Base-by-base conservation (phyloP, 805 yeast species). In the Kuraishia floccosa region DNA sequence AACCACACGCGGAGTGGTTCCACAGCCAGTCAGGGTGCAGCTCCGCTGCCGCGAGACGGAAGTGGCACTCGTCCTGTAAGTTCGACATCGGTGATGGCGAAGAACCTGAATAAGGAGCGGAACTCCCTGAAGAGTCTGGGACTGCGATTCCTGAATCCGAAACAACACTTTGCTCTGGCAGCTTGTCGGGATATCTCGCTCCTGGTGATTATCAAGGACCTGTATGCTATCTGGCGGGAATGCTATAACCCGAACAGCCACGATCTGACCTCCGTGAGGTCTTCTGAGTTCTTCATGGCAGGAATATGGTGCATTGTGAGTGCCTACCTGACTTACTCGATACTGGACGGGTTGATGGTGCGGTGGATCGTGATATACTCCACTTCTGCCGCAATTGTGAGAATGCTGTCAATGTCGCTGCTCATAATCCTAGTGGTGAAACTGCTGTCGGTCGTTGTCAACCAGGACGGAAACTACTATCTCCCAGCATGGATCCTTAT, bases 221-320 rank as follows among this genome's bases (percentile, higher is more conserved):
- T 47, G 28, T 38, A 42, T 24, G 35, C 37, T 17, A 40, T 52
- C 24, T 39, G 52, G 46, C 34, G 33, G 17, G 43, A 44, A 16
- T 52, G 52, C 48, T 46, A 50, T 28, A 13, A 27, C 15, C 41
- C 40, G 14, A 25, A 8, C 16, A 23, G 14, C 5, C 17, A 5
- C 17, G 17, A 15, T 5, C 47, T 74, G 15, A 72, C 80, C 1
- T 52, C 68, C 1, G 86, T 83, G 1, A 58, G 86, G 24, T 68
- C 84, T 1, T 73, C 87, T 0, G 96, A 86, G 47, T 79, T 78
- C 42, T 63, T 85, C 36, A 57, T 86, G 36, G 80, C 94, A 4
- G 87, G 87, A 0, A 51, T 89, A n/a, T 89, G 97, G 97, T 84
- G 96, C 50, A 46, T 81, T 4, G 97, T 89, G 7, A 73, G 94